Base-by-base conservation (phyloP, 768 basidiomycete genomes). In the Mycena indigotica region DNA sequence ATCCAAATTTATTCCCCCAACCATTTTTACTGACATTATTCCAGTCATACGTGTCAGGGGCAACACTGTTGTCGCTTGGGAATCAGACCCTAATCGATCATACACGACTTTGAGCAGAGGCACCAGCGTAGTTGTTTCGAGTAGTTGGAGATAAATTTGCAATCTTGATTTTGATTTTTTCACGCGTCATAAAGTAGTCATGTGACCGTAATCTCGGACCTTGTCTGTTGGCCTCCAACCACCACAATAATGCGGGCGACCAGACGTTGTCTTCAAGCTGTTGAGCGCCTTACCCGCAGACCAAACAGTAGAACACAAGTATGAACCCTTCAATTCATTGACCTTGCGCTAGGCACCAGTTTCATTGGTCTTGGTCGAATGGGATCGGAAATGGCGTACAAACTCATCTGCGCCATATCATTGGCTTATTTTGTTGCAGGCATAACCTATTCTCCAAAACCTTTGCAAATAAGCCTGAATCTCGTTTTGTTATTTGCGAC, bases 281-380 rank as follows among this genome's bases (percentile, higher is more conserved):
- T 26, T 12, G 24, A 48, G 25, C 46, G 46, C 8, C 24, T 48
- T 26, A 26, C 24, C 46, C 46, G 13, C 25, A 24, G 46, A 24
- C 24, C 46, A 28, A 6, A 24, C 23, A 48, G 46, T 48, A 48
- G 24, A n/a, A n/a, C n/a, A n/a, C n/a, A n/a, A n/a, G n/a, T n/a
- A n/a, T n/a, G n/a, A n/a, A n/a, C n/a, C n/a, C n/a, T n/a, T n/a
- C n/a, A n/a, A n/a, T n/a, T n/a, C n/a, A n/a, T 53, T 32, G 41
- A 44, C 41, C 8, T 23, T 23, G 5, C 23, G 21, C n/a, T 50
- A 62, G 61, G 79, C 69, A 83, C 86, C 29, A 86, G 84, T 52
- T 94, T 95, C 75, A 88, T 95, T 52, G 93, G 93, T 8, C 82
- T 95, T 13, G 93, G 93, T 38, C 81, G 87, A 41, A 95, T 95